These are phyloP conservation scores for Malassezia equina DNA, from an alignment of 1,284 basidiomycete genomes.

Conservation along the genomic window DNA sequence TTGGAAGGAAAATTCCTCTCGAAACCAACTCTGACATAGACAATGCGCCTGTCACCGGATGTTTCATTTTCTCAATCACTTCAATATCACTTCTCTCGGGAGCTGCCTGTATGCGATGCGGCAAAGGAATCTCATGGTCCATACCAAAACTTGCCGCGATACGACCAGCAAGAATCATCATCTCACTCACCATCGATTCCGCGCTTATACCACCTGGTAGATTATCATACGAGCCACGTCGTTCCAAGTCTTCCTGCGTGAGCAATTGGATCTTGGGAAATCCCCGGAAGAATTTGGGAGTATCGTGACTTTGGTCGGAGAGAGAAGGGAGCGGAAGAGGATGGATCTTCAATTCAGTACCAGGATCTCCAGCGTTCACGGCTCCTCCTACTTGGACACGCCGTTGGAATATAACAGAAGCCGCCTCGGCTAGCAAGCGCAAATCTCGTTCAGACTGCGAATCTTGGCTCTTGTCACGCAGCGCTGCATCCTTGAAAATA, in stretches of 20 bases:
- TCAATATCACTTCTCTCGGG: constrained; percentile 48
- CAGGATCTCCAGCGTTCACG: constrained; percentile 2
- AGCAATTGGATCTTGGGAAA: constrained; percentile 19
- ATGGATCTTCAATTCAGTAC: not conserved
- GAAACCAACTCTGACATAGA: constrained; percentile 16
- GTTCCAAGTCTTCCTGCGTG: not conserved
- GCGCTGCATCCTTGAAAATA: not conserved
- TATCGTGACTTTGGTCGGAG: not conserved
- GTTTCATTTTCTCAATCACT: constrained; percentile 10
- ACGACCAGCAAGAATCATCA: constrained; percentile 72
- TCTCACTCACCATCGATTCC: constrained; percentile 60
- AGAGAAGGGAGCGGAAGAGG: constrained; percentile 8
- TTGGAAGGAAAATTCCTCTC: constrained; percentile 8
- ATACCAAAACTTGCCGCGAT: constrained; percentile 64
- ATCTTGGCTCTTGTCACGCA: not conserved
- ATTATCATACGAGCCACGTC: constrained; percentile 9
- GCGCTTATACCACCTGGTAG: constrained; percentile 17
- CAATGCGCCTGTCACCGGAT: constrained; percentile 18
- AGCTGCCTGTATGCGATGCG: constrained; percentile 56
- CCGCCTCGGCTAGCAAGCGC: not conserved
- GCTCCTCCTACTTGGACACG: constrained; percentile 4
- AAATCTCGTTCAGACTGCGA: not conserved
- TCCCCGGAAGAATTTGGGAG: constrained; percentile 27
- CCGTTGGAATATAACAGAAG: not conserved
- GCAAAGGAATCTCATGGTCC: constrained; percentile 58